Base-by-base conservation (phyloP, 495 filamentous ascomycete genomes). In the Aspergillus saccharolyticus region DNA sequence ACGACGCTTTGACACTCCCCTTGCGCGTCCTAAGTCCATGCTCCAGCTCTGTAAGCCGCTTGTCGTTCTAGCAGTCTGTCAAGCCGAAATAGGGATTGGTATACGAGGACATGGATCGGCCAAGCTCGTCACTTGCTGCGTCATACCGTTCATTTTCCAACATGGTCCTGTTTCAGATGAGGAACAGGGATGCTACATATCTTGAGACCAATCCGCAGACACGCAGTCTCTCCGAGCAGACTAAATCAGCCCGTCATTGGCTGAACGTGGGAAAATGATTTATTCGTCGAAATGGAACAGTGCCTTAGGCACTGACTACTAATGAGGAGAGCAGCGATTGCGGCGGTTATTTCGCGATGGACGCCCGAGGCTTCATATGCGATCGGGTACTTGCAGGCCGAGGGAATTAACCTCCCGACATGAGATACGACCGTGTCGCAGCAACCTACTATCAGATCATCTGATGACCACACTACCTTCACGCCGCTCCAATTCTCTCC, bases 81-180 rank as follows among this genome's bases (percentile, higher is more conserved):
- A 5, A 2, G 14, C 14, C 33, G 33, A 15, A 39, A 15, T 2
- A 39, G 10, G 14, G 7, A 7, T 42, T 50, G 22, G 15, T 16
- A 0, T 28, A 50, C n/a, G 47, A 50, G 4, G 16, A 17, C 22
- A 25, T 24, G 47, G 21, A 28, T 50, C 17, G 3, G 24, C 21
- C 44, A 52, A 54, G 44, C n/a, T 55, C 43, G 20, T 54, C 45
- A 55, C 44, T 39, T 39, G 43, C 7, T 56, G 56, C 52, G 53
- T 49, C 30, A 43, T 56, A 53, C 58, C 44, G 43, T 39, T 19
- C 22, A 39, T 47, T 43, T 48, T 2, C 21, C 12, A 51, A 46
- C 19, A 46, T 45, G 54, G 49, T 47, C 44, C 52, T 53, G 61
- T 62, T 64, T 60, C 61, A 63, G 53, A 62, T 52, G 44, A 46